These are phyloP conservation scores for Penicillium bovifimosum DNA, from an alignment of 495 filamentous ascomycete genomes.

Conservation along the genomic window DNA sequence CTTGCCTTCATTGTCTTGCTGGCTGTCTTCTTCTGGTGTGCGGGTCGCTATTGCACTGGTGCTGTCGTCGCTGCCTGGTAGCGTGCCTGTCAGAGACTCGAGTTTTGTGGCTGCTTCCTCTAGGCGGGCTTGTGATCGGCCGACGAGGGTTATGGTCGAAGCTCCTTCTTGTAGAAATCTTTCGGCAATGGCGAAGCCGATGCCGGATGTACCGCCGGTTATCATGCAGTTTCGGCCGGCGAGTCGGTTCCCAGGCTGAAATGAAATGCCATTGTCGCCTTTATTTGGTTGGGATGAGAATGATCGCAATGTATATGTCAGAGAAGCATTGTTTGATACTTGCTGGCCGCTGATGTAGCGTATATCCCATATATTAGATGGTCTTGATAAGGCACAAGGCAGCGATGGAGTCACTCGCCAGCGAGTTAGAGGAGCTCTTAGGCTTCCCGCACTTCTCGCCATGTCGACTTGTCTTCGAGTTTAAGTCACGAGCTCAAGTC, in stretches of 20 bases:
- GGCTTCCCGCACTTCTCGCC: not conserved
- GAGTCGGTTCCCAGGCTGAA: conserved; percentile 25
- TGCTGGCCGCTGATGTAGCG: not conserved
- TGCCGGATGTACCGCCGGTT: conserved; percentile 59
- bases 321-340: not conserved
- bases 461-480: not conserved
- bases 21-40: conserved; percentile 17
- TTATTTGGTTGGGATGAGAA: conserved; percentile 6
- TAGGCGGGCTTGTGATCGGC: conserved; percentile 39
- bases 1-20: conserved; percentile 3
- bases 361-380: not conserved
- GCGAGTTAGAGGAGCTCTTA: not conserved
- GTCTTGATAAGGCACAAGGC: not conserved
- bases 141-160: conserved; percentile 50
- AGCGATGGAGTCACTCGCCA: not conserved
- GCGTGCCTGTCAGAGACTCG: not conserved
- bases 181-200: conserved; percentile 62
- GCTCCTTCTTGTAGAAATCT: conserved; percentile 61
- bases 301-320: conserved; percentile 6
- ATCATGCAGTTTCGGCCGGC: conserved; percentile 48
- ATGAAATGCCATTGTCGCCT: not conserved
- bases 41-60: conserved; percentile 9
- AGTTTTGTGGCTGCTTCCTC: conserved; percentile 25
- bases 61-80: not conserved
- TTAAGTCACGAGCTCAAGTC: not conserved